Conservation (phyloP, 805 yeast genomes). For the Grigorovia humatica region DNA sequence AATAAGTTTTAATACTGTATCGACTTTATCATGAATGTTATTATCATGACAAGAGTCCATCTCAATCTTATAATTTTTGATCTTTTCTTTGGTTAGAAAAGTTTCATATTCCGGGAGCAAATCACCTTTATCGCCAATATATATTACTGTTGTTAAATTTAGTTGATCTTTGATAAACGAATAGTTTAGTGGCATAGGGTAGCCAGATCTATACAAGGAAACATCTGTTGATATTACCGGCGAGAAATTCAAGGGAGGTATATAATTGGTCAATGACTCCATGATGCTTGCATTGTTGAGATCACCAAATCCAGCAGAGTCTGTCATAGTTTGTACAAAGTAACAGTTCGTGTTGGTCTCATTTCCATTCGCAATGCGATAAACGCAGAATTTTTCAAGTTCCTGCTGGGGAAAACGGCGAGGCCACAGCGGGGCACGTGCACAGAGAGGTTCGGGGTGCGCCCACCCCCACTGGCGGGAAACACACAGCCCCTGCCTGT, state of each 20-base stretch:
- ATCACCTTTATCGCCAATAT: slow-evolving; percentile 68
- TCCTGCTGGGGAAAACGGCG: no score
- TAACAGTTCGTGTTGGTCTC: no score
- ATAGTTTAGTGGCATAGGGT: slow-evolving; percentile 80
- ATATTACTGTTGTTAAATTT: slow-evolving; percentile 67
- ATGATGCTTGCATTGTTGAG: not conserved
- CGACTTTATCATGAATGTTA: slow-evolving; percentile 47
- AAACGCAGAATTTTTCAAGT: no score
- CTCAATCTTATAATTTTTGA: slow-evolving; percentile 47
- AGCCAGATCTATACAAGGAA: slow-evolving; percentile 82
- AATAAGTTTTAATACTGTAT: slow-evolving; percentile 45
- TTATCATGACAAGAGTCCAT: slow-evolving; percentile 74
- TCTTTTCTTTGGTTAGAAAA: slow-evolving; percentile 51
- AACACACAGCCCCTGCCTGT: no score
- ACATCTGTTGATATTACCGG: slow-evolving; percentile 59
- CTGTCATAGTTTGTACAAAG: not conserved
- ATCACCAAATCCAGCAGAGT: not conserved
- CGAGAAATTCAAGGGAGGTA: slow-evolving; percentile 88
- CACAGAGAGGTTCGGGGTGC: no score
- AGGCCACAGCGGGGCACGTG: no score
- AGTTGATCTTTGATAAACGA: slow-evolving; percentile 60
- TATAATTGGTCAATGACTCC: slow-evolving; percentile 29
- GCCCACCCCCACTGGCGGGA: no score
- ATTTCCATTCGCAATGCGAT: no score
- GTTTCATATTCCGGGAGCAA: slow-evolving; percentile 43